These are phyloP conservation scores for Cordia subcordata DNA, from an alignment of 257 asterid genomes.

Conservation along the genomic window DNA sequence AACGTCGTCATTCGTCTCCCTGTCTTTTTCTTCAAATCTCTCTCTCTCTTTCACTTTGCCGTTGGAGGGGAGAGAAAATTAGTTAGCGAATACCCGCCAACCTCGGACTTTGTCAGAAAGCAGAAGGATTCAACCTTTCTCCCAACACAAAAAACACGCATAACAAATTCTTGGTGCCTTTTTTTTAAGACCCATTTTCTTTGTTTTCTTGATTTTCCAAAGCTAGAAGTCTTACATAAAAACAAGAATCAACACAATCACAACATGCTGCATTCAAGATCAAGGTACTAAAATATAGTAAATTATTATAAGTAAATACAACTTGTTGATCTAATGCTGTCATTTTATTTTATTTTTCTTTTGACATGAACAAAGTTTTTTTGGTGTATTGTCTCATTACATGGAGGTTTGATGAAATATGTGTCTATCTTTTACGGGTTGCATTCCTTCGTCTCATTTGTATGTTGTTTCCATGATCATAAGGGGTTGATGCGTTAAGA, in stretches of 20 bases:
- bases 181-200: conserved; percentile 10
- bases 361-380: conserved; percentile 19
- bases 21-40: conserved; percentile 15
- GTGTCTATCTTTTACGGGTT: not conserved
- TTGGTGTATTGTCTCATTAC: conserved; percentile 1
- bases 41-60: conserved; percentile 15
- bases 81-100: conserved; percentile 44
- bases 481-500: conserved; percentile 5
- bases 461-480: not conserved
- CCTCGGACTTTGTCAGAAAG: conserved; percentile 36
- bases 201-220: conserved; percentile 38
- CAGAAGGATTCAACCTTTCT: not conserved
- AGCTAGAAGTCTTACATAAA: conserved; percentile 26
- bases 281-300: conserved; percentile 45
- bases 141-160: conserved; percentile 11
- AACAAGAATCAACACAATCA: conserved; percentile 28
- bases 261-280: conserved; percentile 64
- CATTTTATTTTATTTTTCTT: conserved; percentile 8
- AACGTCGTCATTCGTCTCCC: not conserved
- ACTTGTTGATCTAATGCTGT: conserved; percentile 11
- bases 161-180: not conserved
- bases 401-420: not conserved
- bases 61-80: conserved; percentile 12
- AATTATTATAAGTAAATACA: not conserved
- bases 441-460: not conserved